These are phyloP conservation scores for Turritis glabra DNA, from an alignment of 345 rosid species.

Conservation along the genomic window DNA sequence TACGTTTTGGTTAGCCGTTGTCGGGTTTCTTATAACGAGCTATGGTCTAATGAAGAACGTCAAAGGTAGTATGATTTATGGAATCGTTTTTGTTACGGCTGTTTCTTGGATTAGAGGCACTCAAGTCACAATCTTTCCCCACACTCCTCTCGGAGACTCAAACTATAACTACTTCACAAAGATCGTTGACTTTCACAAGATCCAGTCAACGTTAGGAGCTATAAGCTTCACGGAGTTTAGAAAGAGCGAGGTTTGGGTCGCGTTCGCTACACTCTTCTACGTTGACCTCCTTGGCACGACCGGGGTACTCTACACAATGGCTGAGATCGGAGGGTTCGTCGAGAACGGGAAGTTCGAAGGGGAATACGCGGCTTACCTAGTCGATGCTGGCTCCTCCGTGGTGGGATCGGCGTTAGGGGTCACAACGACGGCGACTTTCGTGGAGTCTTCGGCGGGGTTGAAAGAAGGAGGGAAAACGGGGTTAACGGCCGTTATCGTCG, in stretches of 20 bases:
- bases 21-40: conserved; percentile 65
- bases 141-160: conserved; percentile 54
- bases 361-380: conserved; percentile 72
- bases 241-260: conserved; percentile 68
- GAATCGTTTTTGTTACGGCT: conserved; percentile 63
- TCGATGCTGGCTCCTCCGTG: conserved; percentile 77
- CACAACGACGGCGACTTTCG: conserved; percentile 60
- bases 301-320: conserved; percentile 74
- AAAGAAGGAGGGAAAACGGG: conserved; percentile 94
- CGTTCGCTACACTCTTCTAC: conserved; percentile 60
- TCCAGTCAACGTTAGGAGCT: conserved; percentile 71
- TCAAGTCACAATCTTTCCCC: conserved; percentile 66
- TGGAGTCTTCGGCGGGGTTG: conserved; percentile 87
- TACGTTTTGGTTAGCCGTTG: conserved; percentile 73
- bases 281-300: conserved; percentile 79
- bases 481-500: conserved; percentile 68
- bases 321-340: conserved; percentile 72
- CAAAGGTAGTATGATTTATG: conserved; percentile 87
- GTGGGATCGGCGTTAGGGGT: conserved; percentile 73
- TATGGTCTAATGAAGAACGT: conserved; percentile 68
- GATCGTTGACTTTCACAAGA: conserved; percentile 70
- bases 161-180: conserved; percentile 66
- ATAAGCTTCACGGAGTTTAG: conserved; percentile 62
- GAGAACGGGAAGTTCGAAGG: conserved; percentile 76
- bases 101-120: conserved; percentile 87